A percentile compares a stretch with the other conserved stretches of the same genome.
Conservation (phyloP, 768 basidiomycete species). For the Mycena amicta region DNA sequence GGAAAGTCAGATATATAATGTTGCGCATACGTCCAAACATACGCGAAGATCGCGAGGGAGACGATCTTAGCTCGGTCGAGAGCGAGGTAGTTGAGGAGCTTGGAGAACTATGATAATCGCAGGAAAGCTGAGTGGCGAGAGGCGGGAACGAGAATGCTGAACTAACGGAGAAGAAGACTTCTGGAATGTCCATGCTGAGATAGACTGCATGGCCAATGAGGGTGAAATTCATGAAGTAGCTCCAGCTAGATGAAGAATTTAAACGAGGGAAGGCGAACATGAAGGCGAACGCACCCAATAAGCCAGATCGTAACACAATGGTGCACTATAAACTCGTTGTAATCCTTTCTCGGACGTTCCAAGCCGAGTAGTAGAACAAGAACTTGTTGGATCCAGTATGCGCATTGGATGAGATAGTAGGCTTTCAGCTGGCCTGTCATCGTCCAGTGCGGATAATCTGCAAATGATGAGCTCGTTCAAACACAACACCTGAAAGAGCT, state of each 20-base stretch:
- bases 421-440: conserved; percentile 82
- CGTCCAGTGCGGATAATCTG: conserved; percentile 86
- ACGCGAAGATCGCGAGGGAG: conserved; percentile 65
- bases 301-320: conserved; percentile 95
- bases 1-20: neutral
- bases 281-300: conserved; percentile 59
- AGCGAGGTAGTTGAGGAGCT: conserved; percentile 85
- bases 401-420: conserved; percentile 90
- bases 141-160: neutral
- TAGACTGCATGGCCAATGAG: conserved; percentile 89
- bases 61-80: conserved; percentile 61
- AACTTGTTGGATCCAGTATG: conserved; percentile 95
- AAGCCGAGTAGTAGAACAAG: conserved; percentile 82
- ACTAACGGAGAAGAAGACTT: conserved; percentile 81
- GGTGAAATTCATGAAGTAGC: conserved; percentile 78
- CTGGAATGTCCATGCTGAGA: conserved; percentile 96
- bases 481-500: conserved; percentile 11
- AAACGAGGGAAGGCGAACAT: neutral
- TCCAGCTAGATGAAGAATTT: conserved; percentile 58
- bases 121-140: neutral
- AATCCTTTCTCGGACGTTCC: conserved; percentile 95
- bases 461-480: neutral
- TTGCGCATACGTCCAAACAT: conserved; percentile 79
- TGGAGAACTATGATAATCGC: conserved; percentile 59
- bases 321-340: conserved; percentile 81